These are phyloP conservation scores for Trifolium subterraneum DNA, from an alignment of 306 rosid species.

Conservation along the genomic window DNA sequence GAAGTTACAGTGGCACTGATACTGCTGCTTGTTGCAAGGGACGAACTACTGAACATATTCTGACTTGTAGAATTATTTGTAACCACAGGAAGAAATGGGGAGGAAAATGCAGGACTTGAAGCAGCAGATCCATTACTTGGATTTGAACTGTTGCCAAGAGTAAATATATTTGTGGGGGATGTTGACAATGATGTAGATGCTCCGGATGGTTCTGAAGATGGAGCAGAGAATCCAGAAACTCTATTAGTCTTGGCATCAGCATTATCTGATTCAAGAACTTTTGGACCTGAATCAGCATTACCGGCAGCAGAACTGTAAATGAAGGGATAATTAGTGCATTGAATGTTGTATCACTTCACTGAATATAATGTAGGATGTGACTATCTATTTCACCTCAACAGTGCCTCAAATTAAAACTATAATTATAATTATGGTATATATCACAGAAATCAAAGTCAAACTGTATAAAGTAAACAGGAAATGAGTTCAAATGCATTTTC, in stretches of 20 bases:
- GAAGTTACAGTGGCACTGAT: conserved; percentile 16
- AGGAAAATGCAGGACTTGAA: conserved; percentile 46
- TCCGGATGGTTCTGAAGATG: conserved; percentile 54
- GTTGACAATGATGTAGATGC: conserved; percentile 48
- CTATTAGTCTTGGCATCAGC: conserved; percentile 49
- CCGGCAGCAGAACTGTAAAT: conserved; percentile 61
- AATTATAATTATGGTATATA: background rate
- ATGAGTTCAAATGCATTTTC: background rate
- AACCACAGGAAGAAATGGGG: conserved; percentile 36
- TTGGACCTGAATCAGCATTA: conserved; percentile 40
- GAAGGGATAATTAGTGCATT: conserved; percentile 13
- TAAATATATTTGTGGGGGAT: conserved; percentile 45
- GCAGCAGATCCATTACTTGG: conserved; percentile 55
- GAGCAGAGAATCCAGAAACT: conserved; percentile 45
- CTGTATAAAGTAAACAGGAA: background rate
- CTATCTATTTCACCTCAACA: background rate
- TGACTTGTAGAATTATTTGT: conserved; percentile 52
- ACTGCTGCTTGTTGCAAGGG: conserved; percentile 39
- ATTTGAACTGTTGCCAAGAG: conserved; percentile 48
- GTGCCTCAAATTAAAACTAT: background rate
- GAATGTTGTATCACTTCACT: conserved; percentile 22
- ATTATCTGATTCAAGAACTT: conserved; percentile 50
- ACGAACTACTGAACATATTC: conserved; percentile 48
- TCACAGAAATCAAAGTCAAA: conserved; percentile 7
- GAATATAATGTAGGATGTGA: conserved; percentile 8